Base-by-base conservation (phyloP, 2,329 filamentous ascomycete species). In the Colletotrichum lini region DNA sequence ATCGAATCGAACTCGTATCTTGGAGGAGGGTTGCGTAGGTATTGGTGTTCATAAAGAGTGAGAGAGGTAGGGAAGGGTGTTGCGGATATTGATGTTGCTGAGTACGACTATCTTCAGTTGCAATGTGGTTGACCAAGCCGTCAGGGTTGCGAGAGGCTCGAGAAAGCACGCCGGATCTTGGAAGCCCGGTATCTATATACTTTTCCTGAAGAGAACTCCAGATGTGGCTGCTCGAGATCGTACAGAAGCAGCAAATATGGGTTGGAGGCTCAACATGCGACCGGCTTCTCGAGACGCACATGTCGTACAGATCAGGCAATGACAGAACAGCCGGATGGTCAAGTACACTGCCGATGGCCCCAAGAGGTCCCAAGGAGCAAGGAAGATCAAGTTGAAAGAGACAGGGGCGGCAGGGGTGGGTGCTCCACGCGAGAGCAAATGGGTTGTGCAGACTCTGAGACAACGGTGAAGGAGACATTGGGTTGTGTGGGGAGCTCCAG, bases 381-480 rank as follows among this genome's bases (percentile, higher is more conserved):
- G 49, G 65, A 77, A 75, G 77, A 75, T 73, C 72, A 75, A 71
- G n/a, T 70, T 75, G 75, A 73, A 73, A 74, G 72, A 67, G 67
- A 60, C 63, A 65, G 59, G 67, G 30, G 30, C 30, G 30, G 66
- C 67, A 56, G 65, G 69, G 72, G 73, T 35, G 30, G 30, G 30
- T 35, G 70, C 70, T 74, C 76, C 58, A 75, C 75, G 75, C 76
- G 74, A 75, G 73, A 75, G 73, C 73, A 73, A 76, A 76, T 74
- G 73, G 77, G 82, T 84, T 76, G 83, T 75, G 83, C 82, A 84
- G 80, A 80, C 76, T 76, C 80, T 82, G 81, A 84, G 83, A 84
- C 82, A 84, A 79, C 78, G 78, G 79, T 77, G 78, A 77, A 80
- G 77, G 76, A 35, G 75, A 77, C 78, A 79, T 79, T 80, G 76